Conservation (phyloP, 2,329 filamentous ascomycete species). For the Colletotrichum cuscutae region DNA sequence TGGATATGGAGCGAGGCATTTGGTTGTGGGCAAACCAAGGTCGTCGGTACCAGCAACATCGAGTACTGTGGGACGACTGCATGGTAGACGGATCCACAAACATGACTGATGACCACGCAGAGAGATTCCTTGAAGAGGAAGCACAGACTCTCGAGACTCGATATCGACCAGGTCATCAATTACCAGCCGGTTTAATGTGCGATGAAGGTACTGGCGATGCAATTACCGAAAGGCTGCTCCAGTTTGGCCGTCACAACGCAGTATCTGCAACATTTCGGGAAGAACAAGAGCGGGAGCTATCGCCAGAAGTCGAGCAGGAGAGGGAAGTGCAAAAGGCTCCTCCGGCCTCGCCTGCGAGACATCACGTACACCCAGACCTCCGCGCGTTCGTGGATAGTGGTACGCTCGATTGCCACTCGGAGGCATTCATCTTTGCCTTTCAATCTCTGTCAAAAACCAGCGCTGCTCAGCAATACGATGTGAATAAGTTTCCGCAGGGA, state of each 20-base stretch:
- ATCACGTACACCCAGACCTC: constrained; percentile 57
- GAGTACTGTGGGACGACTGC: constrained; percentile 44
- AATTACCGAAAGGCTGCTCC: constrained; percentile 43
- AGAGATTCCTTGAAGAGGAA: constrained; percentile 65
- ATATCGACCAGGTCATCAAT: constrained; percentile 51
- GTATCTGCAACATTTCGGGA: constrained; percentile 60
- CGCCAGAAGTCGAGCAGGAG: constrained; percentile 72
- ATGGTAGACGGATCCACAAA: not conserved
- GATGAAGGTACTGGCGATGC: not conserved
- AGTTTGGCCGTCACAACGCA: constrained; percentile 47
- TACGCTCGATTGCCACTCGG: constrained; percentile 37
- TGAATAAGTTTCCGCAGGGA: constrained; percentile 47
- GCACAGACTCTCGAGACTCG: constrained; percentile 60
- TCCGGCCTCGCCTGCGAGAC: constrained; percentile 47
- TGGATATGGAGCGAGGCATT: constrained; percentile 58
- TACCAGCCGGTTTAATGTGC: not conserved
- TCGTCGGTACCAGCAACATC: constrained; percentile 56
- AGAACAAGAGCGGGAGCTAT: constrained; percentile 76
- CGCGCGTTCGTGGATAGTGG: constrained; percentile 16
- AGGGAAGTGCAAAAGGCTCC: constrained; percentile 62
- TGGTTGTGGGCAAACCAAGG: constrained; percentile 73
- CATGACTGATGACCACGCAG: constrained; percentile 44
- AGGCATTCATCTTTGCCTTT: constrained; percentile 58
- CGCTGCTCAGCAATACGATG: constrained; percentile 47
- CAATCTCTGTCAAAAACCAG: constrained; percentile 51